These are phyloP conservation scores for Hypoxylon lienhwacheense DNA, from an alignment of 495 filamentous ascomycete species.

Conservation along the genomic window DNA sequence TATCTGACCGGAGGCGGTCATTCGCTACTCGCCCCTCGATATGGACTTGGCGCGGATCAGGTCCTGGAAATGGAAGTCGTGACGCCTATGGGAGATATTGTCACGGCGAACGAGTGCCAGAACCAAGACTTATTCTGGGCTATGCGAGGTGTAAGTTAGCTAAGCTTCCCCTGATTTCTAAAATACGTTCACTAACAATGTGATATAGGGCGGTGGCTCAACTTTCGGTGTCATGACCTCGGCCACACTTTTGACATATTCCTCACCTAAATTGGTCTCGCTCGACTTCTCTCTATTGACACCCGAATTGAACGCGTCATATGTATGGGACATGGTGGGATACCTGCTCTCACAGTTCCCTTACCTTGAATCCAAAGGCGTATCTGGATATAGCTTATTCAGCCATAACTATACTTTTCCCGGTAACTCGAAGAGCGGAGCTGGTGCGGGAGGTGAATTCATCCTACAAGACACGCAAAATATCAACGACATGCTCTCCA, in stretches of 20 bases:
- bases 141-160: constrained; percentile 55
- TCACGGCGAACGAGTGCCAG: constrained; percentile 57
- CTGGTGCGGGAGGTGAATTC: constrained; percentile 36
- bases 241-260: constrained; percentile 51
- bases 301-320: constrained; percentile 2
- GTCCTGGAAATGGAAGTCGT: constrained; percentile 65
- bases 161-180: neutral
- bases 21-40: constrained; percentile 52
- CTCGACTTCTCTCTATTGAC: constrained; percentile 27
- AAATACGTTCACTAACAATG: neutral
- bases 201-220: constrained; percentile 58
- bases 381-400: constrained; percentile 47
- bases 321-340: constrained; percentile 39
- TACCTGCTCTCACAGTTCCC: constrained; percentile 46
- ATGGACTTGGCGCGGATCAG: constrained; percentile 65
- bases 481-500: constrained; percentile 44
- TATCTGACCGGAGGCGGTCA: constrained; percentile 67
- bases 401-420: constrained; percentile 33
- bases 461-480: constrained; percentile 34
- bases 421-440: constrained; percentile 30
- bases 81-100: constrained; percentile 54
- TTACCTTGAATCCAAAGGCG: constrained; percentile 38
- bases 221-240: constrained; percentile 66
- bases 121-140: constrained; percentile 70
- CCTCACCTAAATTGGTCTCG: constrained; percentile 35